These are phyloP conservation scores for Fusarium sp. DNA, from an alignment of 2,329 filamentous ascomycete genomes.

Conservation along the genomic window DNA sequence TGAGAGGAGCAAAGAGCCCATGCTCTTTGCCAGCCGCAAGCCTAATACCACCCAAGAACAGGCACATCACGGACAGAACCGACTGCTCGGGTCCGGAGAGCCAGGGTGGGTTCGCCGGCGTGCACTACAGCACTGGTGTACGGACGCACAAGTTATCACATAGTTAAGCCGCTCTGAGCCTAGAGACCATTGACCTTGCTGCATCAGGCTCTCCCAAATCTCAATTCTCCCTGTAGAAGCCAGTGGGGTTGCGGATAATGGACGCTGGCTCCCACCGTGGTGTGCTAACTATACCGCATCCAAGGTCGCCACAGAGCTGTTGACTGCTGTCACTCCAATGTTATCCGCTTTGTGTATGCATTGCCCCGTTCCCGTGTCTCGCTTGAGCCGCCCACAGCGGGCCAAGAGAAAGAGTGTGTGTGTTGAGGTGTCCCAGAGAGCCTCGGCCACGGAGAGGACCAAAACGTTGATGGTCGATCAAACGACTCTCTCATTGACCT, in stretches of 20 bases:
- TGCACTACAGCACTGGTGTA: not conserved
- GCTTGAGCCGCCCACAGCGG: conserved; percentile 40
- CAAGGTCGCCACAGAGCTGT: conserved; percentile 34
- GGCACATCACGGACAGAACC: conserved; percentile 37
- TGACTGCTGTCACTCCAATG: conserved; percentile 33
- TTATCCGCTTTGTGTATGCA: conserved; percentile 28
- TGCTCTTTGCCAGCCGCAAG: conserved; percentile 7
- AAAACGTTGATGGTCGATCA: conserved; percentile 1
- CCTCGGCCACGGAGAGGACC: conserved; percentile 4
- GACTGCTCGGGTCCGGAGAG: conserved; percentile 48
- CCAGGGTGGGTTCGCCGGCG: conserved; percentile 31
- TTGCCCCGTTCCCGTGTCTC: conserved; percentile 33
- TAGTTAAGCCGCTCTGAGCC: conserved; percentile 42
- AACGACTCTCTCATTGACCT: not conserved
- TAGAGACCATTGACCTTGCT: conserved; percentile 1
- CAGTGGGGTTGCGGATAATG: conserved; percentile 6
- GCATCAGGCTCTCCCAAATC: conserved; percentile 5
- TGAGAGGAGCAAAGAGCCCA: not conserved
- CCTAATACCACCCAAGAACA: conserved; percentile 26
- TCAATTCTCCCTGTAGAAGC: conserved; percentile 1
- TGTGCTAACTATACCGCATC: conserved; percentile 22
- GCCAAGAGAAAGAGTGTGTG: not conserved
- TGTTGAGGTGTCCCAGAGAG: conserved; percentile 16
- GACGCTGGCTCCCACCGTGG: conserved; percentile 15
- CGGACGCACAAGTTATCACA: conserved; percentile 20